A percentile compares a stretch with the other conserved stretches of the same genome.
These are phyloP conservation scores for Suhomyces faveliae DNA, from an alignment of 805 yeast species.

Conservation along the genomic window DNA sequence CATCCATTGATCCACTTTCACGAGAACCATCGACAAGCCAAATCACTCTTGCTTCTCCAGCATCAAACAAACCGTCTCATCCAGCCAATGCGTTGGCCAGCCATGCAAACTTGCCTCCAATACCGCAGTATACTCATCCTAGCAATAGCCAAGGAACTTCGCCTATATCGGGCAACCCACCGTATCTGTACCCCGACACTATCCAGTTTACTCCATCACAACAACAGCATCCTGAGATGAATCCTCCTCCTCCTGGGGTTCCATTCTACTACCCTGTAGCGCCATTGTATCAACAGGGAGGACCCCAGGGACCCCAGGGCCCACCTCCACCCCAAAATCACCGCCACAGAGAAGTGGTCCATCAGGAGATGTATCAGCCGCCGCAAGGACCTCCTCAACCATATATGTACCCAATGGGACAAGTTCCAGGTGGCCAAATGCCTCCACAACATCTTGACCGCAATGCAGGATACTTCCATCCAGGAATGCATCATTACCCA, in stretches of 20 bases:
- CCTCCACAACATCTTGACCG: not conserved
- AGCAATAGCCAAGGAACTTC: constrained; percentile 5
- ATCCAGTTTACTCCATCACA: not conserved
- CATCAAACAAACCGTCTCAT: not conserved
- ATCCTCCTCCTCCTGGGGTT: constrained; percentile 5
- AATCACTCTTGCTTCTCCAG: constrained; percentile 1
- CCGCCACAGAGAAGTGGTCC: not conserved
- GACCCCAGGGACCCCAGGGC: constrained; percentile 1
- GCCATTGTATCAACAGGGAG: constrained; percentile 5
- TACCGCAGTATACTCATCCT: constrained; percentile 1
- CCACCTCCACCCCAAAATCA: not conserved
- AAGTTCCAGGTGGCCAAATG: not conserved
- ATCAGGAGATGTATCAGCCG: not conserved
- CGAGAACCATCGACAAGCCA: constrained; percentile 2
- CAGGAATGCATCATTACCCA: not conserved
- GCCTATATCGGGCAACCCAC: constrained; percentile 1
- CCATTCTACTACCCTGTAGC: constrained; percentile 7
- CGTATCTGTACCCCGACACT: not conserved
- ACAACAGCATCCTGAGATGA: constrained; percentile 3
- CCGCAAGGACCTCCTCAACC: constrained; percentile 1
- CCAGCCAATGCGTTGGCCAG: not conserved
- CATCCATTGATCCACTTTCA: constrained; percentile 8
- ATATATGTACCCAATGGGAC: constrained; percentile 3
- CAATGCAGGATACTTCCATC: constrained; percentile 3
- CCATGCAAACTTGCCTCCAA: constrained; percentile 5